phyloP scores from a whole-genome alignment of 495 filamentous ascomycete species.

The Talaromyces nanjingensis region DNA sequence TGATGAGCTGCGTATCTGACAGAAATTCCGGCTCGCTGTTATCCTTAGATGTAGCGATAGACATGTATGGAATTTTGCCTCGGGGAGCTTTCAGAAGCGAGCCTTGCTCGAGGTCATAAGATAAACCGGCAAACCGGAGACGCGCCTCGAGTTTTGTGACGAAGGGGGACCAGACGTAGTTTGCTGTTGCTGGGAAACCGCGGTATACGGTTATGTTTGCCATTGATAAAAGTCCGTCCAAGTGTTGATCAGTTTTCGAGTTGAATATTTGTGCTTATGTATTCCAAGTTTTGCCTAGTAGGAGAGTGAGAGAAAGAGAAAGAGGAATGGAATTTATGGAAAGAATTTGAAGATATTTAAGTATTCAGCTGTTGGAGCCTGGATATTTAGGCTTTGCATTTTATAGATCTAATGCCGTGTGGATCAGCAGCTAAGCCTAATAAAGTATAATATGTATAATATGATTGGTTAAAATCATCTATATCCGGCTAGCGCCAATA shows the following conservation, averaged over 20 bases:
- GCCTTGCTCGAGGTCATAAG: conserved; percentile 40
- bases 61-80: conserved; percentile 55
- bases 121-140: conserved; percentile 44
- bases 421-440: neutral
- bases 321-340: neutral
- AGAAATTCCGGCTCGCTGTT: conserved; percentile 13
- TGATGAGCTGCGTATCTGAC: conserved; percentile 51
- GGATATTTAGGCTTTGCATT: neutral
- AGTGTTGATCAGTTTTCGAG: neutral
- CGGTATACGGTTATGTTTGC: conserved; percentile 43
- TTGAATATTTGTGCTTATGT: neutral
- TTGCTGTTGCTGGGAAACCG: conserved; percentile 31
- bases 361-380: neutral
- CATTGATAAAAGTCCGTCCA: neutral
- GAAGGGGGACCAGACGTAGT: conserved; percentile 57
- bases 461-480: neutral
- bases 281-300: neutral
- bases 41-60: conserved; percentile 10
- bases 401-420: neutral
- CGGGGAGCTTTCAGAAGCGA: conserved; percentile 36
- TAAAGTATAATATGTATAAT: neutral
- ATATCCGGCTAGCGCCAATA: neutral
- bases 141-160: conserved; percentile 59
- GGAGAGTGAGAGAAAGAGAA: neutral
- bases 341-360: neutral